Evolutionary conservation across 371 early-diverging fungal genomes (phyloP), one percentile per base, ranked within the genome.

Genomic region (Nematocida ironsii): DNA sequence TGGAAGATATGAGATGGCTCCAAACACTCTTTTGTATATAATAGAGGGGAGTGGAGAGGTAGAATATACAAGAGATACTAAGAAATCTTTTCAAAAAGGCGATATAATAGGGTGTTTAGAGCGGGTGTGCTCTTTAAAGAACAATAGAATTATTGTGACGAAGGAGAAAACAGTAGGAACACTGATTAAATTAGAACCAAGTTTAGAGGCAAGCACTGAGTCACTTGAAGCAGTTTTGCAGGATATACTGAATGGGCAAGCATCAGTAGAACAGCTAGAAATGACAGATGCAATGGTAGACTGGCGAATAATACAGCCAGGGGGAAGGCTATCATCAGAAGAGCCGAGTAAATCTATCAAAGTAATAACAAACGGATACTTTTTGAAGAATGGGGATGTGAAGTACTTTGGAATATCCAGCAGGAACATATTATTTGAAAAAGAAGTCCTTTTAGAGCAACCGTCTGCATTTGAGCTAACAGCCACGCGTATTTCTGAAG

Each of bases 371-470:
- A 47, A 57, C 60, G 76, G 76, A 39, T 75, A 75, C 69, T 75
- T 75, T 33, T 20, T 75, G 11, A 75, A 75, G 47, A 62, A 75
- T n/a, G 55, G 68, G 9, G 68, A 68, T 55, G 52, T 75, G 13
- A 75, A 75, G 57, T 75, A 75, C 52, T 75, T 75, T 50, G 76
- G 76, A 54, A 75, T 75, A 40, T 45, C 72, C 9, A 45, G 72
- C 11, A 45, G 39, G 25, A 52, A 45, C 11, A 33, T 68, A 5
- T 58, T 75, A 4, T 75, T 75, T 62, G 76, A 75, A 67, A 75
- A 52, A 54, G 76, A 75, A 56, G 67, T 47, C 11, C n/a, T 75
- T 20, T 62, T 75, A 13, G 54, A 39, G 2, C 40, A 40, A 2
- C 7, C 33, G 13, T 18, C 48, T 6, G 5, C 76, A 20, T 75